phyloP scores from a whole-genome alignment of 345 rosid genomes.

The Sisymbrium altissimum region DNA sequence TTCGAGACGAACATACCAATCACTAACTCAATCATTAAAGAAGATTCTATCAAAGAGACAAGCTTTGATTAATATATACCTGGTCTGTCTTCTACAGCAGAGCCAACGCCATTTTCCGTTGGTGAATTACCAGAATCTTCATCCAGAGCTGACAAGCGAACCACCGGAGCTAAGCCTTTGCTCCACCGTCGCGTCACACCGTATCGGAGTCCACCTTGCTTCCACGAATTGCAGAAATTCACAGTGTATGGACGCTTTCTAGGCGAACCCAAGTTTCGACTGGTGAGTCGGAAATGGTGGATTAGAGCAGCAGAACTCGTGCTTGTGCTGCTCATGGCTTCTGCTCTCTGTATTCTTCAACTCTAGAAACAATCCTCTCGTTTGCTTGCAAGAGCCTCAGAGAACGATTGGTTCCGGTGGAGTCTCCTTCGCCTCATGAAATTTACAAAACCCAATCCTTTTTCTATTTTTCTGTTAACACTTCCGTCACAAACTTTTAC shows the following conservation, averaged over 20 bases:
- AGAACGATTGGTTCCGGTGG: slow-evolving; percentile 35
- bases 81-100: slow-evolving; percentile 65
- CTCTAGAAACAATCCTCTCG: not conserved
- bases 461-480: not conserved
- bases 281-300: slow-evolving; percentile 51
- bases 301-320: slow-evolving; percentile 50
- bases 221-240: slow-evolving; percentile 26
- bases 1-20: not conserved
- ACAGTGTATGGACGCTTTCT: slow-evolving; percentile 22
- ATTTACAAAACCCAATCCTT: slow-evolving; percentile 16
- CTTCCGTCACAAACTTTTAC: not conserved
- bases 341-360: not conserved
- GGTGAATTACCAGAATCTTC: slow-evolving; percentile 42
- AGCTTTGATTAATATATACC: slow-evolving; percentile 34
- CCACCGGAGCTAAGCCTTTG: slow-evolving; percentile 8
- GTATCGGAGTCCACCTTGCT: slow-evolving; percentile 33
- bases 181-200: slow-evolving; percentile 31
- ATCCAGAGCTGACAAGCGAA: slow-evolving; percentile 53
- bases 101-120: slow-evolving; percentile 40
- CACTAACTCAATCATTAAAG: not conserved
- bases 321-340: slow-evolving; percentile 61
- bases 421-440: slow-evolving; percentile 16
- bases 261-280: slow-evolving; percentile 35
- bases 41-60: not conserved
- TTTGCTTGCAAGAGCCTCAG: slow-evolving; percentile 12